These are phyloP conservation scores for Colletotrichum tofieldiae DNA, from an alignment of 2,329 filamentous ascomycete genomes.

Conservation along the genomic window DNA sequence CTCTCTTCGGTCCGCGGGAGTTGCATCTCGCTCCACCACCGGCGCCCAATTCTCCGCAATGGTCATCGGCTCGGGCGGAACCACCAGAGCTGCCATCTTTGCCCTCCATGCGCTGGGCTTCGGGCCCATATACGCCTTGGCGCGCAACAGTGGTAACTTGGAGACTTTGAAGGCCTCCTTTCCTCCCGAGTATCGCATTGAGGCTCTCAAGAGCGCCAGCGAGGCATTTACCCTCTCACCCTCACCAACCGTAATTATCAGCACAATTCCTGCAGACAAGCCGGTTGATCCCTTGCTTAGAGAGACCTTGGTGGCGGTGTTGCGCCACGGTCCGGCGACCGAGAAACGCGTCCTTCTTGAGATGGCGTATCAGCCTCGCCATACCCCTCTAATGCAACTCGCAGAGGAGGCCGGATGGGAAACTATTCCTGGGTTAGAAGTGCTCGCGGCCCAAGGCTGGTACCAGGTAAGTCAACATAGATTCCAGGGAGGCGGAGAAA, in stretches of 20 bases:
- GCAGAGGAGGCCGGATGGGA: constrained; percentile 85
- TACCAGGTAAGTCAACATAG: constrained; percentile 77
- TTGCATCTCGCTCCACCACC: constrained; percentile 58
- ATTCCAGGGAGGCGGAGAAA: too few species aligned
- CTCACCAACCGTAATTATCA: constrained; percentile 81
- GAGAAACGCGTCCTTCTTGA: constrained; percentile 80
- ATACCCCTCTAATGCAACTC: constrained; percentile 88
- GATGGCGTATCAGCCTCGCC: constrained; percentile 94
- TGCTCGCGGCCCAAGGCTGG: constrained; percentile 89
- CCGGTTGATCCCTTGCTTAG: constrained; percentile 83
- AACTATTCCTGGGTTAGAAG: constrained; percentile 89
- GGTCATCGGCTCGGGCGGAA: constrained; percentile 93
- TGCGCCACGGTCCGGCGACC: constrained; percentile 59
- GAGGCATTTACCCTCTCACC: constrained; percentile 44
- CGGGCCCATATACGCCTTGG: constrained; percentile 88
- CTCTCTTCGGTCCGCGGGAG: constrained; percentile 79
- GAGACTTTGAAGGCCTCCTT: constrained; percentile 79
- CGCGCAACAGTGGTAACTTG: constrained; percentile 81
- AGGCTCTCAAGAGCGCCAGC: constrained; percentile 62
- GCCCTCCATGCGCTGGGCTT: constrained; percentile 88
- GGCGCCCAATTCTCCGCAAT: constrained; percentile 69
- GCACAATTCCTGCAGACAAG: constrained; percentile 90
- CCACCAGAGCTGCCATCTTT: constrained; percentile 91
- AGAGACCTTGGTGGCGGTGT: constrained; percentile 71
- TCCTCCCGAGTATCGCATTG: constrained; percentile 79